Evolutionary conservation across 768 basidiomycete genomes (phyloP), one percentile per base, ranked within the genome.

Genomic region (Mycena filopes): DNA sequence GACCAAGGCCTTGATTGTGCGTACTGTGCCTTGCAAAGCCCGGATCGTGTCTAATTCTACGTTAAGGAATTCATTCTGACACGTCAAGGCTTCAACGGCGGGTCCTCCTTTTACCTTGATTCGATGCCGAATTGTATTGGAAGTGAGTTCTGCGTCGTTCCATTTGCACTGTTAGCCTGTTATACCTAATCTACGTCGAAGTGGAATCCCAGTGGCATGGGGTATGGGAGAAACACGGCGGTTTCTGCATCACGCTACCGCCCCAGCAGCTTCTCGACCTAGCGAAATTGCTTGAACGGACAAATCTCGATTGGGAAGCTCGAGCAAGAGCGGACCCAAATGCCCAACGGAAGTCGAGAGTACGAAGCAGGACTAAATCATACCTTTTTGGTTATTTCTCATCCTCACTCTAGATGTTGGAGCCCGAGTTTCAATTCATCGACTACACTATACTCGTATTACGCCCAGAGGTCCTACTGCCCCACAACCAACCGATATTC

Each of bases 61-160:
- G n/a, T n/a, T n/a, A n/a, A 56, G 55, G 55, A 56, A 13, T 56
- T 56, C 20, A 45, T 56, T 4, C 40, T 56, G 18, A 56, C 2
- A 20, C 55, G 55, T 0, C 55, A 56, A 18, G 26, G 55, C 15
- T 56, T 56, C 28, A 43, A 56, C 16, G 55, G 55, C 2, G n/a
- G 16, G 11, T 2, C 42, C 8, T 9, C 26, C 7, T 56, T 56
- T 20, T 56, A 29, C 10, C 15, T 56, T 2, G 55, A 56, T 29
- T 43, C 26, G 18, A 7, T 56, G 4, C 8, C 45, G 3, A 56
- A 56, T 16, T 29, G 41, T 13, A n/a, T 56, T 13, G 42, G 28
- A 4, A 31, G 55, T 56, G 41, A 56, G 55, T 45, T 26, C 42
- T 43, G 29, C 45, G 43, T 45, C 11, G 33, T 56, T 56, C 28